Evolutionary conservation across 148 eudicot genomes (phyloP).

Genomic region (Rhododendron mucronatum): DNA sequence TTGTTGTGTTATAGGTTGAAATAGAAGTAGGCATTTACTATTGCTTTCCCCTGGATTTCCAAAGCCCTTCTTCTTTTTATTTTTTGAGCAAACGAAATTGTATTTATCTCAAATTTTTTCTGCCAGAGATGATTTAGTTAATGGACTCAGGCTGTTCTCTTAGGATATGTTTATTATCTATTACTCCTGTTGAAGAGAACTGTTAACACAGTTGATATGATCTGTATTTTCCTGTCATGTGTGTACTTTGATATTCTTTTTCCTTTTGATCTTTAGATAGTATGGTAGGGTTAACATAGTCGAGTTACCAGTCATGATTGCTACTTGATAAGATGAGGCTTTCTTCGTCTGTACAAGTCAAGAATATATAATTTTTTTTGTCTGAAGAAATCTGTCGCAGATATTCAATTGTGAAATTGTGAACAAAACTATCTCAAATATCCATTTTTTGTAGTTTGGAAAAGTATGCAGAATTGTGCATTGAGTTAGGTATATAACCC

Average conservation of each 20-base stretch:
- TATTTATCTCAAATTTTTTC: neutral
- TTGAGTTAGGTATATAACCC: neutral
- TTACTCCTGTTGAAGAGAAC: neutral
- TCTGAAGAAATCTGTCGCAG: neutral
- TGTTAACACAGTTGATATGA: neutral
- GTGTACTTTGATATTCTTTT: neutral
- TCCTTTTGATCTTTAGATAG: neutral
- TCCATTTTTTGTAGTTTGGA: neutral
- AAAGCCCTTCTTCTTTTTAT: neutral
- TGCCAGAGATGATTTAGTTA: neutral
- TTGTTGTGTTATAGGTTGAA: neutral
- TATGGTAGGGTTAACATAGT: neutral
- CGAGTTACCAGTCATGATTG: too few species aligned
- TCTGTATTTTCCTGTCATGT: neutral
- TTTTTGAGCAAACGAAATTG: neutral
- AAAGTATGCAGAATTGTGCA: neutral
- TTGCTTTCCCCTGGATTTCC: neutral
- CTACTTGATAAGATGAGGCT: neutral
- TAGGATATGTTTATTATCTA: neutral
- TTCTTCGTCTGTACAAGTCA: neutral
- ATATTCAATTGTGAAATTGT: neutral
- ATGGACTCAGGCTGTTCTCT: neutral
- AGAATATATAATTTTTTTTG: neutral
- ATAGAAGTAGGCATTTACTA: neutral
- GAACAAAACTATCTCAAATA: neutral